Evolutionary conservation across 495 filamentous ascomycete species (phyloP).

Genomic region (Neurospora cerealis): DNA sequence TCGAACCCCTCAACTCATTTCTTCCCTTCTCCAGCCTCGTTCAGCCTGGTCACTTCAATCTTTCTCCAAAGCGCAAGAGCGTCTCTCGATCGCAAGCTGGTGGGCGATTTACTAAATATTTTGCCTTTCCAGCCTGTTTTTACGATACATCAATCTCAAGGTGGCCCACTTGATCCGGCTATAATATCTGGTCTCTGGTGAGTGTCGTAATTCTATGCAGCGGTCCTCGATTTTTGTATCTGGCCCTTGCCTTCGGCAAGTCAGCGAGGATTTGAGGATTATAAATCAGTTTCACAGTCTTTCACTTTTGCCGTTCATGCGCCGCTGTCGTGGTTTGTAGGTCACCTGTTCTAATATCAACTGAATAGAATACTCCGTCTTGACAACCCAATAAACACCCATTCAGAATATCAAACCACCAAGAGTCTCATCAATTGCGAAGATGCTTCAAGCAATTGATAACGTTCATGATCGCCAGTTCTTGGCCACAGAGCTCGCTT

Average conservation of each 20-base stretch:
- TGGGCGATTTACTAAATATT: neutral
- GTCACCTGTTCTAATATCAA: neutral
- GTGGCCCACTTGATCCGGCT: neutral
- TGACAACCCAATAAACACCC: neutral
- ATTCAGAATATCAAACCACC: neutral
- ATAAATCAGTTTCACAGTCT: neutral
- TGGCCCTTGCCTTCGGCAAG: neutral
- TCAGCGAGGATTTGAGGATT: neutral
- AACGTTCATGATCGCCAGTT: neutral
- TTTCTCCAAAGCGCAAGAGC: neutral
- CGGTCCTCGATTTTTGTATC: neutral
- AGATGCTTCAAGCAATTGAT: neutral
- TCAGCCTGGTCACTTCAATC: neutral
- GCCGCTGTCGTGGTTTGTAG: neutral
- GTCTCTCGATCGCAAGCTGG: slow-evolving; percentile 10
- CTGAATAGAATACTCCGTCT: neutral
- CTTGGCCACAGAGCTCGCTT: neutral
- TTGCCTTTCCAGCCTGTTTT: neutral
- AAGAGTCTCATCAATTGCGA: neutral
- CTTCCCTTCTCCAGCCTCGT: neutral
- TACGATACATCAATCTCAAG: neutral
- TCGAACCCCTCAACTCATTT: neutral
- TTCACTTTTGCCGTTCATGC: neutral
- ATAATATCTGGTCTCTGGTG: neutral
- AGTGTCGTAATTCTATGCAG: neutral